These are phyloP conservation scores for Epichloe bromicola DNA, from an alignment of 2,329 filamentous ascomycete species.

Conservation along the genomic window DNA sequence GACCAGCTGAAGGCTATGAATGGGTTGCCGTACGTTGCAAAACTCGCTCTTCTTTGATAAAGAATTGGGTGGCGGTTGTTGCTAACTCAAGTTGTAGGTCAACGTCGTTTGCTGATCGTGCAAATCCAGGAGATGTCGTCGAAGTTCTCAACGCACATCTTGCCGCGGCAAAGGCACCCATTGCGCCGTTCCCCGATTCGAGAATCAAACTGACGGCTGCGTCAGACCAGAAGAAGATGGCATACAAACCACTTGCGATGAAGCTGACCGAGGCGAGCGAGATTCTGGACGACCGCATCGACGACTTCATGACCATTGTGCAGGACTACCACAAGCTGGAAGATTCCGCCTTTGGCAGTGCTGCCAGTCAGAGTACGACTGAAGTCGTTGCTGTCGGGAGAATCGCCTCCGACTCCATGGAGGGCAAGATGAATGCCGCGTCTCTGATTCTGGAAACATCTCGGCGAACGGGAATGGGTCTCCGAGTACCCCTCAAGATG, in stretches of 20 bases:
- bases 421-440: slow-evolving; percentile 74
- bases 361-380: slow-evolving; percentile 68
- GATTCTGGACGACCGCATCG: slow-evolving; percentile 88
- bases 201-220: slow-evolving; percentile 76
- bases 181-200: slow-evolving; percentile 58
- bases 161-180: slow-evolving; percentile 50
- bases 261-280: slow-evolving; percentile 86
- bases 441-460: slow-evolving; percentile 85
- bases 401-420: slow-evolving; percentile 76
- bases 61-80: neutral
- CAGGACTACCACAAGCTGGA: slow-evolving; percentile 65
- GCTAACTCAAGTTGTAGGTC: slow-evolving; percentile 8
- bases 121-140: slow-evolving; percentile 66
- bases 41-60: neutral
- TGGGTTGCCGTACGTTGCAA: slow-evolving; percentile 14
- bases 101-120: slow-evolving; percentile 54
- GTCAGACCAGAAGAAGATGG: slow-evolving; percentile 81
- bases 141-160: slow-evolving; percentile 76
- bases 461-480: slow-evolving; percentile 66
- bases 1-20: slow-evolving; percentile 21
- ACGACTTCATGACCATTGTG: slow-evolving; percentile 67
- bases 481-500: slow-evolving; percentile 69
- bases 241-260: slow-evolving; percentile 89
- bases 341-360: slow-evolving; percentile 73
- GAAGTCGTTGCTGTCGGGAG: slow-evolving; percentile 85